A percentile compares a stretch with the other conserved stretches of the same genome.
These are phyloP conservation scores for Neurospora sp. DNA, from an alignment of 495 filamentous ascomycete species.

Conservation along the genomic window DNA sequence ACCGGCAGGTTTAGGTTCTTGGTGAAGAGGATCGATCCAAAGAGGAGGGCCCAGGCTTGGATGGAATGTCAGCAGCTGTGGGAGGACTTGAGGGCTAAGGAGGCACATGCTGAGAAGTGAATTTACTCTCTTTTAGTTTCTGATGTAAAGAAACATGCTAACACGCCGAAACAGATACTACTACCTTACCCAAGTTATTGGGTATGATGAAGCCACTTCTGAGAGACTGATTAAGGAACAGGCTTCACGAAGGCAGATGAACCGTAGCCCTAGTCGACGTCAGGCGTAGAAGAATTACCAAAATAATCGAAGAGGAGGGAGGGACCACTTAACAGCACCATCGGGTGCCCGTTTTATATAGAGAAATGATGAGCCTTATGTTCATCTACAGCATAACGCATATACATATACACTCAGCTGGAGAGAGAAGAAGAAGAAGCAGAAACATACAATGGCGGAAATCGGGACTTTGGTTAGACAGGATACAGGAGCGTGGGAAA, in stretches of 20 bases:
- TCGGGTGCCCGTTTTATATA: not conserved
- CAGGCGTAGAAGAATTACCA: constrained; percentile 1
- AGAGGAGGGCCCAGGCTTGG: constrained; percentile 55
- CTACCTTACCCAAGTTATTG: constrained; percentile 35
- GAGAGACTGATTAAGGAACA: constrained; percentile 27
- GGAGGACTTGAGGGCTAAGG: constrained; percentile 57
- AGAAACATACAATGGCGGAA: not conserved
- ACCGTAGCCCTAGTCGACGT: constrained; percentile 21
- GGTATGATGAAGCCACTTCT: constrained; percentile 34
- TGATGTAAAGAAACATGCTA: constrained; percentile 4
- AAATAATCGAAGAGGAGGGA: not conserved
- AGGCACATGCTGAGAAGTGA: constrained; percentile 45
- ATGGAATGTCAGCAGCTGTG: constrained; percentile 62
- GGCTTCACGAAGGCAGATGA: constrained; percentile 15
- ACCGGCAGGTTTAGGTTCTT: constrained; percentile 71
- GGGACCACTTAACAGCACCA: not conserved
- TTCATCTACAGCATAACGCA: not conserved
- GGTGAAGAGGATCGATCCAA: constrained; percentile 65
- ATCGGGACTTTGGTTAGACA: not conserved
- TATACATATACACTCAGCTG: not conserved
- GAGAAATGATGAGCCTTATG: not conserved
- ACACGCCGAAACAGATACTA: constrained; percentile 22
- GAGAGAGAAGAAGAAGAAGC: not conserved
- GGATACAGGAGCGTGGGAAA: not conserved
- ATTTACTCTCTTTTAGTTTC: constrained; percentile 1